Evolutionary conservation across 441 rosid species (phyloP).

Genomic region (Eugenia klotzschiana): DNA sequence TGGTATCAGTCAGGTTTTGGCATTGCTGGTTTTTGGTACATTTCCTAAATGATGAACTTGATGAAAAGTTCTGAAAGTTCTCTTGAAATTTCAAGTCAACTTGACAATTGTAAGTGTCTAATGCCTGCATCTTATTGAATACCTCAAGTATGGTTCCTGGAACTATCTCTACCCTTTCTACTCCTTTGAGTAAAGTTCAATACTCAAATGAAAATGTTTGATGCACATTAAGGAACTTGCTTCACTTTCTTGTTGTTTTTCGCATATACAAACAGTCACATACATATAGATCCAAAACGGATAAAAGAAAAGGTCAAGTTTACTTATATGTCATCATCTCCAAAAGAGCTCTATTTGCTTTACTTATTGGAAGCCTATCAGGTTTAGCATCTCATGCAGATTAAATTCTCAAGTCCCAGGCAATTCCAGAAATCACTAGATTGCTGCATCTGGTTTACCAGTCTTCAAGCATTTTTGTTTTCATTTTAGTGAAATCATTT

Average conservation of each 20-base stretch:
- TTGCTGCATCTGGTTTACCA: background rate
- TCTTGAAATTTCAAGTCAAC: background rate
- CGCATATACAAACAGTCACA: background rate
- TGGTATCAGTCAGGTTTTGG: background rate
- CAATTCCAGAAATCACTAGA: background rate
- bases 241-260: background rate
- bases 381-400: background rate
- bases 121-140: background rate
- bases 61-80: background rate
- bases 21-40: background rate
- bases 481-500: background rate
- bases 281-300: background rate
- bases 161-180: background rate
- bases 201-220: background rate
- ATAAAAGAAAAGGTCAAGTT: background rate
- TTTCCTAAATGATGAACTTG: background rate
- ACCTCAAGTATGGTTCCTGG: background rate
- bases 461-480: background rate
- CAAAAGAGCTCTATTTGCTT: background rate
- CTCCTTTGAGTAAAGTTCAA: background rate
- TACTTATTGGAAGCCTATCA: background rate
- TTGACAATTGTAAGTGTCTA: background rate
- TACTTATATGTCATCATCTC: background rate
- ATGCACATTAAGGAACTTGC: background rate
- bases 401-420: background rate